A percentile compares a stretch with the other conserved stretches of the same genome.
Evolutionary conservation across 2,329 filamentous ascomycete genomes (phyloP).

Genomic region (Remersonia thermophila): DNA sequence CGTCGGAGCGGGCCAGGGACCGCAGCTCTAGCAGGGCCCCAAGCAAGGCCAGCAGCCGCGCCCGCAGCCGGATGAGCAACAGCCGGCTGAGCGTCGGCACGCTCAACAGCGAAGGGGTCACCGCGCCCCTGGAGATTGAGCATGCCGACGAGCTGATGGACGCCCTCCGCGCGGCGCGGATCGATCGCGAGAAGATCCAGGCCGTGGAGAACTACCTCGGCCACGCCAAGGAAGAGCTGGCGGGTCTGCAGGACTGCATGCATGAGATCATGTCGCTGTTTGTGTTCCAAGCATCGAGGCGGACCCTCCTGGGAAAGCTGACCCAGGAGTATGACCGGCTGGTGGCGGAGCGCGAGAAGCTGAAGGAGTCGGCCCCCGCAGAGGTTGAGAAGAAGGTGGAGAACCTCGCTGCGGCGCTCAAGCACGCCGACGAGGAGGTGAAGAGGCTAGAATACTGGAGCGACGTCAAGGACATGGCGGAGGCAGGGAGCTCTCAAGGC

Average conservation of each 20-base stretch:
- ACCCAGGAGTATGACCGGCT: conserved; percentile 49
- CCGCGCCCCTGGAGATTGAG: conserved; percentile 38
- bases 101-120: conserved; percentile 30
- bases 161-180: conserved; percentile 52
- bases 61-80: conserved; percentile 13
- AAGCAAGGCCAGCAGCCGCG: conserved; percentile 27
- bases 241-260: conserved; percentile 63
- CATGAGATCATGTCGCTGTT: conserved; percentile 77
- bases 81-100: conserved; percentile 27
- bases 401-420: conserved; percentile 60
- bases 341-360: conserved; percentile 35
- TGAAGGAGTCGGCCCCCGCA: conserved; percentile 18
- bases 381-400: conserved; percentile 39
- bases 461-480: conserved; percentile 60
- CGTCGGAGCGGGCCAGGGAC: conserved; percentile 26
- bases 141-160: conserved; percentile 58
- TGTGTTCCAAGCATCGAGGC: conserved; percentile 78
- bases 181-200: conserved; percentile 87
- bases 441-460: conserved; percentile 78
- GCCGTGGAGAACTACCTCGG: conserved; percentile 72
- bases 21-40: conserved; percentile 29
- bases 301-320: conserved; percentile 60
- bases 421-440: conserved; percentile 70
- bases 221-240: conserved; percentile 62
- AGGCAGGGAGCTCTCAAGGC: conserved; percentile 33